These are phyloP conservation scores for Populus pruinosa DNA, from an alignment of 345 rosid species.

Conservation along the genomic window DNA sequence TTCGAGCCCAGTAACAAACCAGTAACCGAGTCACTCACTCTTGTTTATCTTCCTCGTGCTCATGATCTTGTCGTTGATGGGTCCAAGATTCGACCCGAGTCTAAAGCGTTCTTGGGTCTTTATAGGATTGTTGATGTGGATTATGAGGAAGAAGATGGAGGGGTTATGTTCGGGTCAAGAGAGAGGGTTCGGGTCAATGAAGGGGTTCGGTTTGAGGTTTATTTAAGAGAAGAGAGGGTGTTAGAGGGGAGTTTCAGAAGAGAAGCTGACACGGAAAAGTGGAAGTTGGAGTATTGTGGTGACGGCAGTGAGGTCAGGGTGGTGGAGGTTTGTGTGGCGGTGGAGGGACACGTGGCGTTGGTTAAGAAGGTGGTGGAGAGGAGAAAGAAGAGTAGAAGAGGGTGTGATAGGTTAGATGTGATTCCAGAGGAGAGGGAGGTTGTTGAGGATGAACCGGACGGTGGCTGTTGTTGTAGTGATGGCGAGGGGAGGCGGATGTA, in stretches of 20 bases:
- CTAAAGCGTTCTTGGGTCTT: conserved; percentile 58
- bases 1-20: neutral
- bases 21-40: conserved; percentile 62
- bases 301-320: conserved; percentile 1
- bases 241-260: conserved; percentile 56
- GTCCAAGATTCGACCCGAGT: conserved; percentile 52
- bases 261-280: conserved; percentile 53
- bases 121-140: conserved; percentile 43
- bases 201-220: conserved; percentile 72
- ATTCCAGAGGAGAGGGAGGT: conserved; percentile 71
- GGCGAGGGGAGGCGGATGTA: conserved; percentile 21
- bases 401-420: conserved; percentile 49
- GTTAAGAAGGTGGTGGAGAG: conserved; percentile 41
- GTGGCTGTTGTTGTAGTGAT: conserved; percentile 23
- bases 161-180: conserved; percentile 53
- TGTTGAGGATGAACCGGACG: conserved; percentile 31
- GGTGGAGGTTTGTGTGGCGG: conserved; percentile 47
- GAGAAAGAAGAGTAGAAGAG: conserved; percentile 18
- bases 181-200: conserved; percentile 53
- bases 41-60: conserved; percentile 62
- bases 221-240: conserved; percentile 51
- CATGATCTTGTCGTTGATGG: conserved; percentile 58
- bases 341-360: conserved; percentile 56
- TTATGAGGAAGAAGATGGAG: conserved; percentile 33
- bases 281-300: conserved; percentile 39